These are phyloP conservation scores for Echinosophora koreensis DNA, from an alignment of 306 rosid genomes.

Conservation along the genomic window DNA sequence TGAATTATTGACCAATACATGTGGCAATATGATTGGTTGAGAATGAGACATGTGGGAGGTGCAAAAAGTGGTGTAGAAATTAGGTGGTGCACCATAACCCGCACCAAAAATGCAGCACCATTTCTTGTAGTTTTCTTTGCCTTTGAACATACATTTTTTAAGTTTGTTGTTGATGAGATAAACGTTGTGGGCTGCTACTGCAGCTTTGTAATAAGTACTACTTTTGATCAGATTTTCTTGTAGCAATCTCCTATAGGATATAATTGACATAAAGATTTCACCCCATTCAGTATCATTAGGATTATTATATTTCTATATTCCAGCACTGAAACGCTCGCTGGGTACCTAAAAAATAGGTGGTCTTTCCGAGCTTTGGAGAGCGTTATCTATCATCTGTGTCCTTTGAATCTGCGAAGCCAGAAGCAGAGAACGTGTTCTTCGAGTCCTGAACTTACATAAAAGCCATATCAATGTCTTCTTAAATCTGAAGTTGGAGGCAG, in stretches of 20 bases:
- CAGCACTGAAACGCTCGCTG: not conserved
- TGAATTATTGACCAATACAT: no score
- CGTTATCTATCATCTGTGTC: constrained; percentile 71
- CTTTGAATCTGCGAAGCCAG: constrained; percentile 64
- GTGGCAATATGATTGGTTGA: no score
- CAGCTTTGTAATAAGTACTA: not conserved
- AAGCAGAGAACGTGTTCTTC: constrained; percentile 62
- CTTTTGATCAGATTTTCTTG: not conserved
- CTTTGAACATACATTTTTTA: not conserved
- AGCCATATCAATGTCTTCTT: not conserved
- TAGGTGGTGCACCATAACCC: no score
- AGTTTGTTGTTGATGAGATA: not conserved
- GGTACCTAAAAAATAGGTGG: constrained; percentile 47
- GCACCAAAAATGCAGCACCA: no score
- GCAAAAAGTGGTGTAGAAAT: no score
- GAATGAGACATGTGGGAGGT: no score
- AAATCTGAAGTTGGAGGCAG: constrained; percentile 10
- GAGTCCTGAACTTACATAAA: constrained; percentile 41
- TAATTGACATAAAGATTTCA: not conserved
- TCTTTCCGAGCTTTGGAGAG: constrained; percentile 81
- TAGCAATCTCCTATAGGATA: not conserved
- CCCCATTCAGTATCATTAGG: not conserved
- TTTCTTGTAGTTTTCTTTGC: not conserved
- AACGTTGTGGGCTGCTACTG: not conserved
- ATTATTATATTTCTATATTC: not conserved